Percentiles rank a stretch among this genome's conserved stretches.
Conservation (phyloP, 331 rosid genomes). For the Quercus lobata region DNA sequence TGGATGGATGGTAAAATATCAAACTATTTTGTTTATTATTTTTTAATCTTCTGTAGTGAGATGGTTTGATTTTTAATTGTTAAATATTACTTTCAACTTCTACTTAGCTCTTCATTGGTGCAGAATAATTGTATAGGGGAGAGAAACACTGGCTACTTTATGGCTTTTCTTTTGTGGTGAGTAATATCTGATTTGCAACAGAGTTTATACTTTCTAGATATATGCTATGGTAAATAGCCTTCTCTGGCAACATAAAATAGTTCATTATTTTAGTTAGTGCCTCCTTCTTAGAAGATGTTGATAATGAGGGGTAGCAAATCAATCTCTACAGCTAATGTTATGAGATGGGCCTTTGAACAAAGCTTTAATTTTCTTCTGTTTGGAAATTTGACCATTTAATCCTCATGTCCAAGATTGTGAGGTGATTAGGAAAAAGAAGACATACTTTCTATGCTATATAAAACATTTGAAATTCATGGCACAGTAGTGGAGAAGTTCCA, state of each 20-base stretch:
- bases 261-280: too few species aligned
- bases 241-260: neutral
- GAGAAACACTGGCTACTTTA: constrained; percentile 71
- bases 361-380: too few species aligned
- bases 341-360: too few species aligned
- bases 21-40: neutral
- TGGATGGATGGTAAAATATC: constrained; percentile 83
- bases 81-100: constrained; percentile 11
- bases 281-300: too few species aligned
- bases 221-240: neutral
- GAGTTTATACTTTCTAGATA: neutral
- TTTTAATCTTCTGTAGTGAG: constrained; percentile 6
- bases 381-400: too few species aligned
- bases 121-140: constrained; percentile 99
- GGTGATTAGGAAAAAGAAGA: too few species aligned
- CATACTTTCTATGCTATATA: too few species aligned
- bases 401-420: too few species aligned
- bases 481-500: neutral
- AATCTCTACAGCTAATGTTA: too few species aligned
- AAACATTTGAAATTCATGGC: too few species aligned
- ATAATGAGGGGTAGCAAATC: too few species aligned
- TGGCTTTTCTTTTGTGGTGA: constrained; percentile 92
- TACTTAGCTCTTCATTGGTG: constrained; percentile 27
- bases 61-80: constrained; percentile 6
- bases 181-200: constrained; percentile 30